Evolutionary conservation across 2,329 filamentous ascomycete species (phyloP), one percentile per base, ranked within the genome.

Genomic region (Paraphaeosphaeria sporulosa): DNA sequence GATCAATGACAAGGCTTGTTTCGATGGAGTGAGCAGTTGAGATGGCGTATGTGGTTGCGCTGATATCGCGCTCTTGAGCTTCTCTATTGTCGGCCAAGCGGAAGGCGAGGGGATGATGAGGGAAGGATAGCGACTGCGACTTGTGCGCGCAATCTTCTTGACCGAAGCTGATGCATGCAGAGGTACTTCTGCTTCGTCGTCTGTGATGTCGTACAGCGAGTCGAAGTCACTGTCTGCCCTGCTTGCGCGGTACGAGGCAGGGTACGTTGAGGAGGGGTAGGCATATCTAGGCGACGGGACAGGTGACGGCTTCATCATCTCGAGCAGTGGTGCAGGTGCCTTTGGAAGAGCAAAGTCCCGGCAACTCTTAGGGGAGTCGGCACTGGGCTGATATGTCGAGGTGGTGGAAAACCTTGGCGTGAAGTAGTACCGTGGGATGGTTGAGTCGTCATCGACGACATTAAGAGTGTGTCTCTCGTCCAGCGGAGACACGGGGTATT

Each of bases 151-250:
- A 42, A 71, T 32, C 57, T 80, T 77, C 76, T 82, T 84, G 62
- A 83, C 80, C 23, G 82, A 83, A 78, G 84, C 71, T 74, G 86
- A 78, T 72, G 83, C 74, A 79, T 84, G 72, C 74, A 84, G 72
- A 71, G 81, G 70, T 69, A 88, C 75, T 71, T 79, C 78, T 9
- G 86, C 84, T 68, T 96, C 93, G 57, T 93, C 75, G 66, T 96
- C 93, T 17, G 92, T 93, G 44, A 92, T 85, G 77, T 95, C 91
- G 77, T 97, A 97, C 51, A 97, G 81, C 70, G 96, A 92, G 77
- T 96, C 92, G 70, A 94, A 94, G 65, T 92, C 89, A 67, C 87
- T 91, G 64, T 85, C 84, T 68, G 88, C 87, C 66, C 89, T 90
- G 76, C 85, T 83, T 70, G 87, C 86, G 66, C 89, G 89, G 75